Evolutionary conservation across 2,329 filamentous ascomycete genomes (phyloP).

Genomic region (Fusarium nodosum): DNA sequence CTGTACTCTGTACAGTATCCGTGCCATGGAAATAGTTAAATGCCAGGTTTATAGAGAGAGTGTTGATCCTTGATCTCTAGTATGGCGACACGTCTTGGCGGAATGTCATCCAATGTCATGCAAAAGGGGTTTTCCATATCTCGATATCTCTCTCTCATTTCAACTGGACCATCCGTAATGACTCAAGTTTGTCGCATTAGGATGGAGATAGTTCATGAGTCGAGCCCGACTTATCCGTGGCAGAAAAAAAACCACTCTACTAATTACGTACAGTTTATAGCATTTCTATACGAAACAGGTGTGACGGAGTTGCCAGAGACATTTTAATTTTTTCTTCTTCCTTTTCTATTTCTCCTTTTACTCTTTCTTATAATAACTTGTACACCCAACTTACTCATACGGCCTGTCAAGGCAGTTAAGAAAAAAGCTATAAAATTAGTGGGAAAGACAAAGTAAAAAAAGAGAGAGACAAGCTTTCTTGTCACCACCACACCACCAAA

Average conservation of each 20-base stretch:
- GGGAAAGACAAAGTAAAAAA: conserved; percentile 1
- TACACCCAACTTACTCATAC: background rate
- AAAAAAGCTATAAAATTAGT: conserved; percentile 4
- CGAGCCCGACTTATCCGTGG: conserved; percentile 31
- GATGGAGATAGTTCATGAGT: conserved; percentile 22
- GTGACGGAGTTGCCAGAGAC: conserved; percentile 23
- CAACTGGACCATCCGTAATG: conserved; percentile 12
- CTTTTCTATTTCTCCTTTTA: background rate
- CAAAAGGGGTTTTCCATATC: conserved; percentile 6
- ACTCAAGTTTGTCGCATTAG: conserved; percentile 31
- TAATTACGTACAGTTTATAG: conserved; percentile 41
- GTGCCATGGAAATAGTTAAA: background rate
- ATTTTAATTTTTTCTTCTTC: conserved; percentile 6
- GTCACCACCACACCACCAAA: conserved; percentile 24
- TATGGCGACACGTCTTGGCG: conserved; percentile 32
- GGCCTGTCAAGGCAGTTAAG: conserved; percentile 22
- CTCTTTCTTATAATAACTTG: background rate
- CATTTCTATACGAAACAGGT: conserved; percentile 3
- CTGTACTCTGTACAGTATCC: background rate
- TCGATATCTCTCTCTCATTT: background rate
- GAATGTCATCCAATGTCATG: conserved; percentile 32
- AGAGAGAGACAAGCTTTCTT: conserved; percentile 20
- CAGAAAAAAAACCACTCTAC: background rate
- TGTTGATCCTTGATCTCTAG: conserved; percentile 33
- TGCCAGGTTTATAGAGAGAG: conserved; percentile 17